Conservation (phyloP, 1,284 basidiomycete species). For the Anthracocystis setariae region DNA sequence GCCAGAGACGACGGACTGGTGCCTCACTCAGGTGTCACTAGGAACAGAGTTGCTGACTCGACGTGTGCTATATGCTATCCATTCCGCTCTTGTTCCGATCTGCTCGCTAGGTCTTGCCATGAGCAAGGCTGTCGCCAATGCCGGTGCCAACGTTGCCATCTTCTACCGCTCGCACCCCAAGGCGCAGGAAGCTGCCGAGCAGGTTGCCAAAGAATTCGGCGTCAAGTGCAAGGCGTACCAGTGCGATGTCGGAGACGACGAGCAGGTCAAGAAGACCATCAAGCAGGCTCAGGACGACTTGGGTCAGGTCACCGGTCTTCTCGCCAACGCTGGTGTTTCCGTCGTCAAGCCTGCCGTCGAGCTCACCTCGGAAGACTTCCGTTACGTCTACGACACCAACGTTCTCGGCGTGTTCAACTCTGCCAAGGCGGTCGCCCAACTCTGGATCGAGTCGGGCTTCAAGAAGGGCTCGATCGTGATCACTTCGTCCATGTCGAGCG, state of each 20-base stretch:
- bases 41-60: too few relatives aligned
- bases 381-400: conserved; percentile 67
- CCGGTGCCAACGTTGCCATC: conserved; percentile 67
- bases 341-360: conserved; percentile 68
- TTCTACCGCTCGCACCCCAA: conserved; percentile 66
- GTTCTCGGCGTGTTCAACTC: conserved; percentile 68
- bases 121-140: conserved; percentile 61
- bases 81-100: neutral
- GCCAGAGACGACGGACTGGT: neutral
- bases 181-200: conserved; percentile 62
- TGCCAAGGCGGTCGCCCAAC: conserved; percentile 64
- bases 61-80: neutral
- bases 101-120: conserved; percentile 61
- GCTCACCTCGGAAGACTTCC: conserved; percentile 64
- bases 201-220: conserved; percentile 63
- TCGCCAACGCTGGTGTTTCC: conserved; percentile 66
- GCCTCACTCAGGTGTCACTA: too few relatives aligned
- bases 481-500: conserved; percentile 66
- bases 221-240: conserved; percentile 67
- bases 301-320: conserved; percentile 62
- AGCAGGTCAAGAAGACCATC: conserved; percentile 62
- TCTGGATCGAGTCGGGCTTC: conserved; percentile 65
- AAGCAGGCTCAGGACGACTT: conserved; percentile 62
- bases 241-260: conserved; percentile 66
- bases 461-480: conserved; percentile 67